Base-by-base conservation (phyloP, 2,329 filamentous ascomycete genomes). In the Aspergillus texensis region DNA sequence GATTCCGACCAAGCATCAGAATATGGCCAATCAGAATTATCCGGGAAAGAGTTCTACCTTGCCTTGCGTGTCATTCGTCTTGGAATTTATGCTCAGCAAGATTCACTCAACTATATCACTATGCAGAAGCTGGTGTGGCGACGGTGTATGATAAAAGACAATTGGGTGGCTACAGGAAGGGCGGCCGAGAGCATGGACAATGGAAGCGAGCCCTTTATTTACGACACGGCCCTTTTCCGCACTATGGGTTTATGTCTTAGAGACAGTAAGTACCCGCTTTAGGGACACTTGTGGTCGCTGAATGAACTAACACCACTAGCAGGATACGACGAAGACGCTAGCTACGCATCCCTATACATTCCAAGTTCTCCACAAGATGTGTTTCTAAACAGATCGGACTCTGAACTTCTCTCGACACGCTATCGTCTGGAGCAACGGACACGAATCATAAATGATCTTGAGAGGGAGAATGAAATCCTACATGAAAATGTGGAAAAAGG, bases 91-190 rank as follows among this genome's bases (percentile, higher is more conserved):
- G 68, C 84, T 83, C 70, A 83, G 77, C 70, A 82, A 80, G 67
- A 88, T 82, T 67, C 70, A 12, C 66, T 67, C 14, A 73, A 72
- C 52, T 50, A 69, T 57, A 62, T 62, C 55, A 68, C 73, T 34
- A 62, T 77, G 52, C 72, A 71, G 6, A 75, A 74, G 43, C 62
- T 77, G 30, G 91, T 98, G 66, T 99, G 95, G 95, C 90, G 95
- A 73, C 88, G 95, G 60, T 90, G 93, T 65, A 91, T 91, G 72
- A 85, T 94, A 68, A 88, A 89, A 57, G 94, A 97, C 75, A 88
- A 97, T 74, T 99, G 95, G 95, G 82, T 85, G 30, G 83, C 82
- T 63, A 86, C 96, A 73, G 94, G 95, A 73, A 88, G 92, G 68
- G 94, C 91, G 0, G 87, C 89, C 55, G 83, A 90, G 63, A 90